Percentiles rank a stretch among this genome's conserved stretches.
These are phyloP conservation scores for Cyphellophora europaea DNA, from an alignment of 2,329 filamentous ascomycete genomes.

Conservation along the genomic window DNA sequence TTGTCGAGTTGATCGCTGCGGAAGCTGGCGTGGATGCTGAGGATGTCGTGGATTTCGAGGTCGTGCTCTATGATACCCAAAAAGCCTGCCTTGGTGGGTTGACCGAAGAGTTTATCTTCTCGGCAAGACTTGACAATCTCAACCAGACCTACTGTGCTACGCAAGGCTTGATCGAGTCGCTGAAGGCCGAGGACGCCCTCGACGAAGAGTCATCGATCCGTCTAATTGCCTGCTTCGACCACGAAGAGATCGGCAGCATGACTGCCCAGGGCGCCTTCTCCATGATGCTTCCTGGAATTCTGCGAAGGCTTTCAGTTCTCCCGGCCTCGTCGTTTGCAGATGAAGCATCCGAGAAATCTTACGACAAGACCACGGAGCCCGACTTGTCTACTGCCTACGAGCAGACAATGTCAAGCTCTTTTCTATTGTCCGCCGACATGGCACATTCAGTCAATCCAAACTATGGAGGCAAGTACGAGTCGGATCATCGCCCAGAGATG, in stretches of 20 bases:
- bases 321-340: slow-evolving; percentile 48
- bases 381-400: slow-evolving; percentile 77
- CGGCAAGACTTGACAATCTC: slow-evolving; percentile 88
- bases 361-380: slow-evolving; percentile 49
- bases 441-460: slow-evolving; percentile 94
- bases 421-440: slow-evolving; percentile 96
- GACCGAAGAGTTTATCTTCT: slow-evolving; percentile 91
- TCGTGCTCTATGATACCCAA: slow-evolving; percentile 95
- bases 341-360: slow-evolving; percentile 52
- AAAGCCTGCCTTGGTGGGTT: slow-evolving; percentile 81
- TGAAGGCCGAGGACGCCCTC: slow-evolving; percentile 54
- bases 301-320: slow-evolving; percentile 76
- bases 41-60: slow-evolving; percentile 84
- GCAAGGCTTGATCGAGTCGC: slow-evolving; percentile 72
- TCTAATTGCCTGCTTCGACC: slow-evolving; percentile 89
- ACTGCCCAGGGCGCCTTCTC: slow-evolving; percentile 92
- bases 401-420: slow-evolving; percentile 81
- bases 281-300: slow-evolving; percentile 77
- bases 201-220: slow-evolving; percentile 74
- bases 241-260: slow-evolving; percentile 90
- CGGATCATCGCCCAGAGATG: slow-evolving; percentile 83
- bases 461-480: slow-evolving; percentile 84
- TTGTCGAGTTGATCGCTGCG: slow-evolving; percentile 75
- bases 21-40: slow-evolving; percentile 62
- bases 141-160: slow-evolving; percentile 94